Evolutionary conservation across 106 monocot species (phyloP).

Genomic region (Triglochin maritima): DNA sequence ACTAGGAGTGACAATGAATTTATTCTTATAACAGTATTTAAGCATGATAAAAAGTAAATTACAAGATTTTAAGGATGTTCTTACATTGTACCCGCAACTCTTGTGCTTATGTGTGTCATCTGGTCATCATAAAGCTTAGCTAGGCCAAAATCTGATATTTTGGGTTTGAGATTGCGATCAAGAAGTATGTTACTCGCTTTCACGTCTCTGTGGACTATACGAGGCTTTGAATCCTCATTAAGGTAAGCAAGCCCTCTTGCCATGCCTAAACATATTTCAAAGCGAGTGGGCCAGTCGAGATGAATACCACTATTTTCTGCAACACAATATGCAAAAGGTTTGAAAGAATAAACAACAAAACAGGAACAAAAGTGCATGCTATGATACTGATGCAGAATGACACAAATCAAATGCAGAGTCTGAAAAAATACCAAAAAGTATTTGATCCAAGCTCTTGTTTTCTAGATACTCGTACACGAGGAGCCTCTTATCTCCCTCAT

Average conservation of each 20-base stretch:
- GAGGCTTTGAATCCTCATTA: constrained; percentile 9
- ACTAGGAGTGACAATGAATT: neutral
- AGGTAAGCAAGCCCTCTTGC: constrained; percentile 15
- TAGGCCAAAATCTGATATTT: constrained; percentile 15
- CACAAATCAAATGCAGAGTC: too few species aligned
- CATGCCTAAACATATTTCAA: constrained; percentile 10
- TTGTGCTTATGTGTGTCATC: constrained; percentile 77
- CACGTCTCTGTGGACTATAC: constrained; percentile 13
- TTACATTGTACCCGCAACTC: constrained; percentile 84
- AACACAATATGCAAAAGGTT: neutral
- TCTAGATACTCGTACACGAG: constrained; percentile 71
- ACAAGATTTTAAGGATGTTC: neutral
- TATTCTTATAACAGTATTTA: neutral
- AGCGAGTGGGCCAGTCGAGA: constrained; percentile 12
- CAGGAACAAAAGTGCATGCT: neutral
- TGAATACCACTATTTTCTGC: neutral
- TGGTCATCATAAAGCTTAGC: constrained; percentile 83
- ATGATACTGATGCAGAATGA: neutral
- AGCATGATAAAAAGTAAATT: neutral
- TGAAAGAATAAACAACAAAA: neutral
- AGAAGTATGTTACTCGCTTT: constrained; percentile 42
- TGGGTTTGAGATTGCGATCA: constrained; percentile 32
- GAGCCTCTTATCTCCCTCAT: constrained; percentile 50
- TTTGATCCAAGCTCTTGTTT: constrained; percentile 74
- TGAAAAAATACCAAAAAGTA: constrained; percentile 48